A percentile compares a stretch with the other conserved stretches of the same genome.
Evolutionary conservation across 2,329 filamentous ascomycete genomes (phyloP).

Genomic region (Cladosporium cucumerinum): DNA sequence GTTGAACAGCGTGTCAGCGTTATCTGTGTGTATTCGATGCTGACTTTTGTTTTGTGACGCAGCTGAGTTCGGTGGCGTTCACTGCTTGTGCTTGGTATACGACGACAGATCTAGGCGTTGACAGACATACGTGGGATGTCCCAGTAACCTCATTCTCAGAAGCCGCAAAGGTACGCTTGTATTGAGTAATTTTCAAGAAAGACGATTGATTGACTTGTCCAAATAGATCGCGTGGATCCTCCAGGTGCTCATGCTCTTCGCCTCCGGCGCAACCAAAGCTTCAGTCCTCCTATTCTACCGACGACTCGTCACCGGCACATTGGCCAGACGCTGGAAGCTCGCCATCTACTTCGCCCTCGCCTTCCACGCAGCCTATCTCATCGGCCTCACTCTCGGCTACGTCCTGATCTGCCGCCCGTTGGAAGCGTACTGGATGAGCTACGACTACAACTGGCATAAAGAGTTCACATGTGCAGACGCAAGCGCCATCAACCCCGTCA

Average conservation of each 20-base stretch:
- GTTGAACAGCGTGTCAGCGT: not conserved
- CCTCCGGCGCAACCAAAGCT: slow-evolving; percentile 26
- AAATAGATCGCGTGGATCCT: slow-evolving; percentile 22
- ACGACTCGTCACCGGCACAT: slow-evolving; percentile 24
- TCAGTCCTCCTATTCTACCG: slow-evolving; percentile 30
- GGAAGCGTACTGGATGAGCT: slow-evolving; percentile 25
- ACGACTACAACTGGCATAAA: slow-evolving; percentile 17
- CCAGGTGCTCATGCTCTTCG: slow-evolving; percentile 26
- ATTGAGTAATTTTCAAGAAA: not conserved
- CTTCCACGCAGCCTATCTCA: slow-evolving; percentile 23
- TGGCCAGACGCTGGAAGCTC: slow-evolving; percentile 22
- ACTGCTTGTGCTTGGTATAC: slow-evolving; percentile 22
- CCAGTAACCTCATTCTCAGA: slow-evolving; percentile 16
- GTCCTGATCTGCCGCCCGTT: slow-evolving; percentile 25
- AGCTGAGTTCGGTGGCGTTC: slow-evolving; percentile 24
- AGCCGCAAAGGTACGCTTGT: slow-evolving; percentile 22
- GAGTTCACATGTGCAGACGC: slow-evolving; percentile 20
- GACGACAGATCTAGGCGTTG: slow-evolving; percentile 19
- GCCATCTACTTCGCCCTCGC: slow-evolving; percentile 23
- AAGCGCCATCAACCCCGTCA: slow-evolving; percentile 15
- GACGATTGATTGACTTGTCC: not conserved
- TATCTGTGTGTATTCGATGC: not conserved
- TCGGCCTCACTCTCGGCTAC: slow-evolving; percentile 22
- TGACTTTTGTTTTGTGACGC: not conserved
- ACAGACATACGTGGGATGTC: slow-evolving; percentile 29